A percentile compares a stretch with the other conserved stretches of the same genome.
Conservation (phyloP, 1,284 basidiomycete species). For the Psilocybe mexicana region DNA sequence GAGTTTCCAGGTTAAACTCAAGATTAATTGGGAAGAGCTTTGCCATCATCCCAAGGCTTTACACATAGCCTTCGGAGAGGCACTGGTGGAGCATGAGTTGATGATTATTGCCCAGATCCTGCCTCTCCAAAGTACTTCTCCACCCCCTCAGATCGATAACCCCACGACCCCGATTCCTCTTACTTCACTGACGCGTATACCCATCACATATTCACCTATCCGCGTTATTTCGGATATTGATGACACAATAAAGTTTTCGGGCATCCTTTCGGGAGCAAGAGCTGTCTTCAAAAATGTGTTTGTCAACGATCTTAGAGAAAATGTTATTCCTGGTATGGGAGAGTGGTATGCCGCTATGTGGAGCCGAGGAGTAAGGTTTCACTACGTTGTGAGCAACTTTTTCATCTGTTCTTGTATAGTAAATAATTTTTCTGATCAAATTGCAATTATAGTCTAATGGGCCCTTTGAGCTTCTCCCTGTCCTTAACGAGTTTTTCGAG, state of each 20-base stretch:
- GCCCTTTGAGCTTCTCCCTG: slow-evolving; percentile 82
- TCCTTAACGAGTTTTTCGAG: slow-evolving; percentile 78
- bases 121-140: slow-evolving; percentile 22
- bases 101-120: slow-evolving; percentile 56
- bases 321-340: slow-evolving; percentile 83
- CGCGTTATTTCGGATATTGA: slow-evolving; percentile 93
- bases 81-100: slow-evolving; percentile 54
- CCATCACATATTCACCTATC: slow-evolving; percentile 58
- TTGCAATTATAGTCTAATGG: slow-evolving; percentile 73
- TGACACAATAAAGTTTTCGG: slow-evolving; percentile 87
- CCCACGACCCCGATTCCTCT: slow-evolving; percentile 13
- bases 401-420: not conserved
- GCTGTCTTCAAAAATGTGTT: slow-evolving; percentile 80
- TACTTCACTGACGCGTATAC: slow-evolving; percentile 38
- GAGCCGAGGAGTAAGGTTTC: slow-evolving; percentile 71
- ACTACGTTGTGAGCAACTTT: slow-evolving; percentile 71
- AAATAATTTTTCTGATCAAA: not conserved
- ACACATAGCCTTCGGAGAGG: slow-evolving; percentile 59
- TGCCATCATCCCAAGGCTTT: slow-evolving; percentile 58
- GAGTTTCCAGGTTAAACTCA: slow-evolving; percentile 65
- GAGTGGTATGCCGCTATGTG: slow-evolving; percentile 79
- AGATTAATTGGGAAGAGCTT: slow-evolving; percentile 68
- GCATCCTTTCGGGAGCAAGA: slow-evolving; percentile 72
- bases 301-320: slow-evolving; percentile 74
- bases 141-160: slow-evolving; percentile 2